Conservation (phyloP, 768 basidiomycete genomes). For the Psilocybe sp. region DNA sequence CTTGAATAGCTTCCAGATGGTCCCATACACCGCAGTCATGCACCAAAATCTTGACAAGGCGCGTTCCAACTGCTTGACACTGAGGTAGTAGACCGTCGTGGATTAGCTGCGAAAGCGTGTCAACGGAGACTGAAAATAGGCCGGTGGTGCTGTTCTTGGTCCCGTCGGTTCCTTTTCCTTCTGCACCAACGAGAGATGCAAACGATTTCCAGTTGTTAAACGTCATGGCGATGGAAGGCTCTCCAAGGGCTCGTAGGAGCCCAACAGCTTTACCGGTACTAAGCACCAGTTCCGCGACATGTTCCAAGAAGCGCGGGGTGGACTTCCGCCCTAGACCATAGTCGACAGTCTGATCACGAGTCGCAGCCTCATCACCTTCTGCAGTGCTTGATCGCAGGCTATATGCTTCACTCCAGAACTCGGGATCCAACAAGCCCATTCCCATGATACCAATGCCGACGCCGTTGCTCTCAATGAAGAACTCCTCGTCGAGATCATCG, state of each 20-base stretch:
- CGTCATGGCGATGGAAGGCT: slow-evolving; percentile 23
- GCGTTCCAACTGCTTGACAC: slow-evolving; percentile 49
- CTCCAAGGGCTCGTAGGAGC: slow-evolving; percentile 60
- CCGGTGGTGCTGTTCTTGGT: slow-evolving; percentile 9
- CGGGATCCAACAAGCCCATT: slow-evolving; percentile 57
- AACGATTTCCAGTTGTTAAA: slow-evolving; percentile 42
- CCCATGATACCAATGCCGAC: slow-evolving; percentile 48
- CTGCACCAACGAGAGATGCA: slow-evolving; percentile 32
- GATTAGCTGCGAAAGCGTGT: slow-evolving; percentile 59
- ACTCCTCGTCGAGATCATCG: slow-evolving; percentile 63
- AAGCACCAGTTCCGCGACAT: slow-evolving; percentile 56
- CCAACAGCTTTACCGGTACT: slow-evolving; percentile 77
- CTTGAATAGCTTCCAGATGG: slow-evolving; percentile 65
- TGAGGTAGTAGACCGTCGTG: slow-evolving; percentile 59
- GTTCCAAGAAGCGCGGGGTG: slow-evolving; percentile 61
- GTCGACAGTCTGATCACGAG: slow-evolving; percentile 19
- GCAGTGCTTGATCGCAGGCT: slow-evolving; percentile 42
- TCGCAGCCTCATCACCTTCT: slow-evolving; percentile 1
- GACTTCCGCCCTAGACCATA: slow-evolving; percentile 22
- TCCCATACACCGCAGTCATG: slow-evolving; percentile 65
- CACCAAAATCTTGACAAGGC: slow-evolving; percentile 55
- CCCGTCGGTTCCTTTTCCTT: slow-evolving; percentile 7
- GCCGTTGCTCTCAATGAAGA: slow-evolving; percentile 76
- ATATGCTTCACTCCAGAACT: slow-evolving; percentile 81
- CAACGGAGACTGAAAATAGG: slow-evolving; percentile 53